These are phyloP conservation scores for Geotrichum aggregatum DNA, from an alignment of 1,139 yeast genomes.

Conservation along the genomic window DNA sequence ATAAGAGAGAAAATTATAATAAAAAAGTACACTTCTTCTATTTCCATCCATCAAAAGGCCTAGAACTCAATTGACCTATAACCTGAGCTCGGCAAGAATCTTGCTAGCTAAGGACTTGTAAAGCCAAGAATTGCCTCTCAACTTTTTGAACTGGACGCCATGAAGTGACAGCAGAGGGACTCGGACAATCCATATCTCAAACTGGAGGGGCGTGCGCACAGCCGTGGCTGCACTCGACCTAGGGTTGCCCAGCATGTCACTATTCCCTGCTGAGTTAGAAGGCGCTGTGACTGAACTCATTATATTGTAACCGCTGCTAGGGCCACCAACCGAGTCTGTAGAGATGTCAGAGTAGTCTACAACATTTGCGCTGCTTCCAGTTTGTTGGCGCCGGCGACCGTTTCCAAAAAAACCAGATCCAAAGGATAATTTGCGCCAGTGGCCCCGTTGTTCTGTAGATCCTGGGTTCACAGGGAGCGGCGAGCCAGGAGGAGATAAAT, in stretches of 20 bases:
- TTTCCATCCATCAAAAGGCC: neutral
- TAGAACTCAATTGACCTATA: slow-evolving; percentile 31
- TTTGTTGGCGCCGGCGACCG: slow-evolving; percentile 28
- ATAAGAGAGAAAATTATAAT: neutral
- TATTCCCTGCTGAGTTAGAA: slow-evolving; percentile 46
- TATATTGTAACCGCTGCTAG: slow-evolving; percentile 36
- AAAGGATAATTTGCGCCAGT: slow-evolving; percentile 38
- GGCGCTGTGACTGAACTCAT: neutral
- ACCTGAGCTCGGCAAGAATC: slow-evolving; percentile 70
- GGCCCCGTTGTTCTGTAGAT: slow-evolving; percentile 25
- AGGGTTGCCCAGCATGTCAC: slow-evolving; percentile 49
- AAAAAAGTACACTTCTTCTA: neutral
- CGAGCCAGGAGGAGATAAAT: slow-evolving; percentile 16
- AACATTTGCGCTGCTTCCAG: slow-evolving; percentile 30
- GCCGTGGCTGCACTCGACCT: slow-evolving; percentile 21
- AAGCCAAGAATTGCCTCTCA: slow-evolving; percentile 93
- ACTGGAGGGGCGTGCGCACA: slow-evolving; percentile 58
- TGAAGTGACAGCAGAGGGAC: slow-evolving; percentile 86
- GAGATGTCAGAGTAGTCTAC: slow-evolving; percentile 33
- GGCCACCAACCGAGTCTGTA: slow-evolving; percentile 43
- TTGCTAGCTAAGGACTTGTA: slow-evolving; percentile 90
- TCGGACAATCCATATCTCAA: slow-evolving; percentile 88
- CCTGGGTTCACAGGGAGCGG: slow-evolving; percentile 6
- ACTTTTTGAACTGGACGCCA: slow-evolving; percentile 92
- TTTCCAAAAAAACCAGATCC: slow-evolving; percentile 33